Conservation (phyloP, 2,329 filamentous ascomycete genomes). For the Coniella vitis region DNA sequence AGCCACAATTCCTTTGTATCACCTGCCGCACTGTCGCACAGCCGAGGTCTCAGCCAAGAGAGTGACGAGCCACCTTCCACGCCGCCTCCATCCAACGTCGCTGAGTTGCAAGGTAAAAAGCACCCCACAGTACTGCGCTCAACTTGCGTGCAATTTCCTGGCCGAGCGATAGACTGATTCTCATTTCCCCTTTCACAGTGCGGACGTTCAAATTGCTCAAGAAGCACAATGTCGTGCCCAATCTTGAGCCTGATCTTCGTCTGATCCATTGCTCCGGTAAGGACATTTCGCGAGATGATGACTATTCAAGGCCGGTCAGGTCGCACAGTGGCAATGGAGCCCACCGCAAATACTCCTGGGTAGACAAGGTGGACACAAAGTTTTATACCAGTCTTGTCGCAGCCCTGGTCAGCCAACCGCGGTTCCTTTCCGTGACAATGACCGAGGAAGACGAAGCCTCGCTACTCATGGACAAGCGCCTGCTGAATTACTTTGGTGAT, state of each 20-base stretch:
- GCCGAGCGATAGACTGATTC: not conserved
- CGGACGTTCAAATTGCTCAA: conserved; percentile 82
- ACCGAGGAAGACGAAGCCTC: conserved; percentile 69
- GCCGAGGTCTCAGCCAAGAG: conserved; percentile 26
- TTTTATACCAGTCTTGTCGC: conserved; percentile 58
- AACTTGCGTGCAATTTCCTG: not conserved
- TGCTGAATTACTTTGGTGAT: conserved; percentile 61
- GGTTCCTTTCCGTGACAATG: conserved; percentile 67
- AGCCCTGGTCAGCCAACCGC: conserved; percentile 54
- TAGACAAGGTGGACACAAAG: conserved; percentile 54
- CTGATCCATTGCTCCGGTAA: conserved; percentile 77
- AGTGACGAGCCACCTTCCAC: conserved; percentile 47
- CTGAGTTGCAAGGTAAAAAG: conserved; percentile 65
- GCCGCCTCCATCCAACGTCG: conserved; percentile 69
- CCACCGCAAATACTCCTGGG: conserved; percentile 38
- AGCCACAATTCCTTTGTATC: conserved; percentile 62
- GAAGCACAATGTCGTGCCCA: conserved; percentile 66
- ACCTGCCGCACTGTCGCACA: conserved; percentile 32
- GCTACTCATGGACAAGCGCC: conserved; percentile 61
- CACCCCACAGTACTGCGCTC: no score
- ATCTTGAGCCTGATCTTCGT: conserved; percentile 59
- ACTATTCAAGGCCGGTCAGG: conserved; percentile 27
- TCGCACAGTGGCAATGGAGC: conserved; percentile 32
- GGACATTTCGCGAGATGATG: conserved; percentile 33
- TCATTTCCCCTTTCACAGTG: conserved; percentile 22